These are phyloP conservation scores for Ogataea minuta DNA, from an alignment of 805 yeast genomes.

Conservation along the genomic window DNA sequence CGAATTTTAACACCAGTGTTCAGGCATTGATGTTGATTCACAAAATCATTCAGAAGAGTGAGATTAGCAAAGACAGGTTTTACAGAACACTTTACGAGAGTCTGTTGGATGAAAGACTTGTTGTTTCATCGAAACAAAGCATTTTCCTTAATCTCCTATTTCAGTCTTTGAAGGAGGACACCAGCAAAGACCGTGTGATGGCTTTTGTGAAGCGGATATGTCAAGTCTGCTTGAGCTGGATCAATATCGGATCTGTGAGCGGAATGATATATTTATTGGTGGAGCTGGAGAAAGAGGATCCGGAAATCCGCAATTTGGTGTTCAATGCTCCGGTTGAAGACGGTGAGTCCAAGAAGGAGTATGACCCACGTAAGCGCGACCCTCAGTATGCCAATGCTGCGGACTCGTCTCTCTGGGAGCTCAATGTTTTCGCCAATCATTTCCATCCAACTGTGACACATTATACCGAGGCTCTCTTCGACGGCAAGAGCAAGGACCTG, in stretches of 20 bases:
- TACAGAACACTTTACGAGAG: conserved; percentile 89
- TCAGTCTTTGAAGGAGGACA: conserved; percentile 77
- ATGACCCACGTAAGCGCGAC: conserved; percentile 88
- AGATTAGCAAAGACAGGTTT: conserved; percentile 54
- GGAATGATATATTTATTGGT: conserved; percentile 77
- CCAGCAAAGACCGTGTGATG: conserved; percentile 59
- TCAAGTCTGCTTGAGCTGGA: conserved; percentile 83
- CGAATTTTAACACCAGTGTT: conserved; percentile 89
- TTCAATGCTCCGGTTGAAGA: conserved; percentile 51
- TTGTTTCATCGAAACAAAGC: conserved; percentile 88
- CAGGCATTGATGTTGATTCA: conserved; percentile 87
- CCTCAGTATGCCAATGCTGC: conserved; percentile 90
- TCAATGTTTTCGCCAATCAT: conserved; percentile 68
- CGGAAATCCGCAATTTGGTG: conserved; percentile 65
- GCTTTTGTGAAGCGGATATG: conserved; percentile 90
- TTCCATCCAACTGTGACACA: conserved; percentile 90
- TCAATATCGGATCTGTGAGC: conserved; percentile 81
- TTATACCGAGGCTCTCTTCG: conserved; percentile 67
- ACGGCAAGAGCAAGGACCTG: conserved; percentile 38
- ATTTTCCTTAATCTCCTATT: conserved; percentile 83
- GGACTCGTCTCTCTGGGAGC: conserved; percentile 83
- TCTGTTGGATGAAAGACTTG: conserved; percentile 77
- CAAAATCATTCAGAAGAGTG: conserved; percentile 48
- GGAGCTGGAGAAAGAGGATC: conserved; percentile 62
- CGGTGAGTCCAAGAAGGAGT: conserved; percentile 31